Base-by-base conservation (phyloP, 495 filamentous ascomycete species). In the Aspergillus affinis region DNA sequence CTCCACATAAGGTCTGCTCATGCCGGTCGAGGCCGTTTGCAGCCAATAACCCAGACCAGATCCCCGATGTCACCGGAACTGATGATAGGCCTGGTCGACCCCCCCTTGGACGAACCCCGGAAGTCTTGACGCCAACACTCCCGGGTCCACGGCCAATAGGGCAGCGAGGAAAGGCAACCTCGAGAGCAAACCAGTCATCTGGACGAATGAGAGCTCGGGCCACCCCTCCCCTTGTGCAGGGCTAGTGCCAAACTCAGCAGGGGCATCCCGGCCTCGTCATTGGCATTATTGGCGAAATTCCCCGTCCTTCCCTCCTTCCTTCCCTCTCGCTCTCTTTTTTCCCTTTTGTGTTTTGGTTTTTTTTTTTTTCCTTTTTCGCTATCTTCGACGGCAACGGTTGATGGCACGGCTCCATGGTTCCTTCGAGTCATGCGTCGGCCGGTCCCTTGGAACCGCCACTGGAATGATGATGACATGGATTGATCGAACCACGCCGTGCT, bases 121-220 rank as follows among this genome's bases (percentile, higher is more conserved):
- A 50, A 62, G 51, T 59, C 55, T 59, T 64, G 62, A 64, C 61
- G 62, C 65, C 61, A 67, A 60, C 52, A 59, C 56, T 53, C 30
- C 45, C 49, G 17, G 57, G 48, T 46, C 47, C 48, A 55, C 49
- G 45, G 23, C 64, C 64, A 67, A 67, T 67, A 51, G 61, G 61
- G 56, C 41, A 18, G 48, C 26, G 48, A 57, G 7, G n/a, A n/a
- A n/a, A n/a, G n/a, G n/a, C n/a, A n/a, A n/a, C n/a, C n/a, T n/a
- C n/a, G n/a, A n/a, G n/a, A n/a, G n/a, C n/a, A n/a, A n/a, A n/a
- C 32, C 36, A 10, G 36, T 41, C 15, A 41, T 41, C 36, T 13
- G 36, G 36, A 10, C 36, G 12, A 41, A 41, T 41, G 8, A 41
- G 36, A 0, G 36, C 36, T 32, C 6, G 20, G 50, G 6, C 29